Evolutionary conservation across 495 filamentous ascomycete genomes (phyloP).

Genomic region (Opeltia flavorubescens): DNA sequence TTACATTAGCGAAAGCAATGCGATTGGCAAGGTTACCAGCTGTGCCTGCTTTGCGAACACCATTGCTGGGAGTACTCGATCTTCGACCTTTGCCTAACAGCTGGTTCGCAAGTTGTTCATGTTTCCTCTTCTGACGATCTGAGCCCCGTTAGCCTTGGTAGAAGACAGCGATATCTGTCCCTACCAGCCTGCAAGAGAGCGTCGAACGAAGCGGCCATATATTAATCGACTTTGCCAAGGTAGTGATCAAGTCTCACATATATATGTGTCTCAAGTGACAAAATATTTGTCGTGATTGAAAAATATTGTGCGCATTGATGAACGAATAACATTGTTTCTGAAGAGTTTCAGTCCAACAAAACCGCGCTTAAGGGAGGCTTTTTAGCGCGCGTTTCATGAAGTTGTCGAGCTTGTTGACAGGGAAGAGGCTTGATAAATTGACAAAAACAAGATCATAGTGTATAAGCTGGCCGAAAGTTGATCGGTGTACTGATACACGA

Average conservation of each 20-base stretch:
- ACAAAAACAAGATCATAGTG: too few species aligned
- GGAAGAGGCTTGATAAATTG: too few species aligned
- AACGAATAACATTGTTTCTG: too few species aligned
- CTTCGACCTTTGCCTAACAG: constrained; percentile 55
- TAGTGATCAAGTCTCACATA: neutral
- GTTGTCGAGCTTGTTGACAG: too few species aligned
- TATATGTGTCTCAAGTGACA: too few species aligned
- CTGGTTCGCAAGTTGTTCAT: constrained; percentile 54
- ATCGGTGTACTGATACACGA: neutral
- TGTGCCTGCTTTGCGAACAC: constrained; percentile 33
- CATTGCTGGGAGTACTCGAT: constrained; percentile 38
- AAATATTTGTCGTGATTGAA: too few species aligned
- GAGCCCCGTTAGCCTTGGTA: neutral
- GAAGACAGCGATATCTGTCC: neutral
- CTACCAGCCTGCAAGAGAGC: constrained; percentile 8
- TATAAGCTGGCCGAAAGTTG: neutral
- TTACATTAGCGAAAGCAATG: constrained; percentile 61
- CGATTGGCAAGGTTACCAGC: constrained; percentile 57
- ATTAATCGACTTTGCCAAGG: neutral
- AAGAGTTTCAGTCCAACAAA: too few species aligned
- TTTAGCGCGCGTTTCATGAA: neutral
- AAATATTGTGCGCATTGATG: too few species aligned
- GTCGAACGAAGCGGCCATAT: constrained; percentile 6
- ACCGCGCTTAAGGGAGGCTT: neutral
- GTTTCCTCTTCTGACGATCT: constrained; percentile 57